These are phyloP conservation scores for Dioszegia crocea DNA, from an alignment of 768 basidiomycete species.

Conservation along the genomic window DNA sequence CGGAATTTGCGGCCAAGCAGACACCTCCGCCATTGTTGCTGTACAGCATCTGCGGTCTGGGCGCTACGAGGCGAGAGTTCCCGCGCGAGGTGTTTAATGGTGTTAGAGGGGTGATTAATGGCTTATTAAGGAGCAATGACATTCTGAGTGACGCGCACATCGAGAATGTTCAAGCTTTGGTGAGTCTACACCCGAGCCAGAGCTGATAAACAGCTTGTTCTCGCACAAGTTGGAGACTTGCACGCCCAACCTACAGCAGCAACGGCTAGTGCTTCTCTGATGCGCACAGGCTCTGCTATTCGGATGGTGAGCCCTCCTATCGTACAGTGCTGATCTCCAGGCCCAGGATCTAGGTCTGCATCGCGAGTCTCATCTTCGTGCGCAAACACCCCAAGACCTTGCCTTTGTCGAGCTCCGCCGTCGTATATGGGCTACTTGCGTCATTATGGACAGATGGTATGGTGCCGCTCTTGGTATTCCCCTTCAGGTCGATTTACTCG, in stretches of 20 bases:
- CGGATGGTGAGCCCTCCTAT: constrained; percentile 67
- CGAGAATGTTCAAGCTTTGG: constrained; percentile 78
- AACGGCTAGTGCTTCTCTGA: constrained; percentile 79
- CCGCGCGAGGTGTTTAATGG: constrained; percentile 83
- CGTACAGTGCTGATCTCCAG: constrained; percentile 52
- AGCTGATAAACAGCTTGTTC: too few relatives aligned
- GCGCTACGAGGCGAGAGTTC: constrained; percentile 73
- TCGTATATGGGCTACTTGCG: constrained; percentile 88
- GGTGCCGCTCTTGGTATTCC: constrained; percentile 88
- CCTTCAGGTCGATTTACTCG: constrained; percentile 91
- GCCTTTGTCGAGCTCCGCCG: constrained; percentile 71
- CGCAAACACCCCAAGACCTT: constrained; percentile 41
- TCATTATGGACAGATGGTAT: constrained; percentile 90
- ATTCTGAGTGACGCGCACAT: constrained; percentile 81
- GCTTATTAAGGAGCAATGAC: constrained; percentile 80
- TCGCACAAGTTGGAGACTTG: constrained; percentile 64
- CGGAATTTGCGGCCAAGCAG: constrained; percentile 76
- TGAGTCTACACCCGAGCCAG: too few relatives aligned
- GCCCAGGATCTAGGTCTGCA: constrained; percentile 96
- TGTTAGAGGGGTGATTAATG: constrained; percentile 80
- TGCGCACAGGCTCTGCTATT: constrained; percentile 77
- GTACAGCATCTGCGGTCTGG: constrained; percentile 90
- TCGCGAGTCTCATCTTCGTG: constrained; percentile 67
- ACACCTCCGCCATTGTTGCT: constrained; percentile 74
- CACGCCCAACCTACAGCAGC: constrained; percentile 85